Evolutionary conservation across 331 rosid species (phyloP).

Genomic region (Quercus tomentella): DNA sequence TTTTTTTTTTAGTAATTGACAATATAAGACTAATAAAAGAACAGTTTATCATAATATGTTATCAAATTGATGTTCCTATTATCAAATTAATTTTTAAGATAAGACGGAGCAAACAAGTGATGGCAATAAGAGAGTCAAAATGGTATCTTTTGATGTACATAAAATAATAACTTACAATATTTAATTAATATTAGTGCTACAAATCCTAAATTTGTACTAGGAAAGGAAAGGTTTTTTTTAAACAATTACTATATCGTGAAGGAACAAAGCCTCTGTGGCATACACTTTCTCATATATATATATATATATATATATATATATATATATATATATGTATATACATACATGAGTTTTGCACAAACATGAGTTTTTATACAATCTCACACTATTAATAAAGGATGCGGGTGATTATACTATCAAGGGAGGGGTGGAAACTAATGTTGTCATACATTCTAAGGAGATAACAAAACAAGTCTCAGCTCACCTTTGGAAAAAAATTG

Average conservation of each 20-base stretch:
- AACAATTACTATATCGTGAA: not conserved
- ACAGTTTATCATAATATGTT: not conserved
- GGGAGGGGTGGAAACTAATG: not conserved
- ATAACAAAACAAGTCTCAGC: not conserved
- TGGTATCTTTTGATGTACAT: not conserved
- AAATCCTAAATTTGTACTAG: not conserved
- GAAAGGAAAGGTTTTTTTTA: not conserved
- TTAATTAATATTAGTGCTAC: not conserved
- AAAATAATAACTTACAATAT: not conserved
- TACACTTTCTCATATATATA: too few species aligned
- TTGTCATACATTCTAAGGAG: not conserved
- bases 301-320: too few species aligned
- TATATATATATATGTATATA: too few species aligned
- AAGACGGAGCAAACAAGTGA: not conserved
- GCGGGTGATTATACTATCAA: not conserved
- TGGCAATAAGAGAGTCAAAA: not conserved
- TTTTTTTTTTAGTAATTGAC: too few species aligned
- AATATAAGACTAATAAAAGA: not conserved
- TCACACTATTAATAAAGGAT: not conserved
- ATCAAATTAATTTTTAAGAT: not conserved
- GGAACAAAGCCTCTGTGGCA: not conserved
- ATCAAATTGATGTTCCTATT: not conserved
- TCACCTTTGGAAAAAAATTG: not conserved
- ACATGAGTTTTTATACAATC: not conserved
- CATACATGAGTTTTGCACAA: not conserved